phyloP scores from a whole-genome alignment of 2,329 filamentous ascomycete species.

The Talaromyces verruculosus region DNA sequence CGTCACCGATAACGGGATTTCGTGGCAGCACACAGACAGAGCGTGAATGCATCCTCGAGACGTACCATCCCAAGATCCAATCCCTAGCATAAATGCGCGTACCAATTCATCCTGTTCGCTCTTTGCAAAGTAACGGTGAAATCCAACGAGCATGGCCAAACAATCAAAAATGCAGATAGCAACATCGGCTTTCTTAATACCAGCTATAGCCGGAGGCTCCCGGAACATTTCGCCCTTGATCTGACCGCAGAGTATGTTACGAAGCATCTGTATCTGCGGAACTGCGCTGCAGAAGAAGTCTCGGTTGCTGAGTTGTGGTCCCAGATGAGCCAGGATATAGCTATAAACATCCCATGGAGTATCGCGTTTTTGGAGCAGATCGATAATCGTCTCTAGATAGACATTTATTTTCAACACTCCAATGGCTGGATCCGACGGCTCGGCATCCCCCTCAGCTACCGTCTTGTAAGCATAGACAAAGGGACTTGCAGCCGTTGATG shows the following conservation, averaged over 20 bases:
- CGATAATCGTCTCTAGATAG: slow-evolving; percentile 76
- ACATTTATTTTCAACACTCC: slow-evolving; percentile 57
- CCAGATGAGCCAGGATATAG: slow-evolving; percentile 81
- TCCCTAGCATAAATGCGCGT: slow-evolving; percentile 79
- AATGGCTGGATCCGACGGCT: slow-evolving; percentile 35
- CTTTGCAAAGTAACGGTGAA: slow-evolving; percentile 80
- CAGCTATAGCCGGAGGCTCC: slow-evolving; percentile 76
- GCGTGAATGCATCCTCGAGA: slow-evolving; percentile 94
- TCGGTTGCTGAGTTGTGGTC: slow-evolving; percentile 86
- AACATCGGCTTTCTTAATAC: slow-evolving; percentile 82
- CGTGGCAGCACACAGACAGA: slow-evolving; percentile 90
- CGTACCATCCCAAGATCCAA: slow-evolving; percentile 79
- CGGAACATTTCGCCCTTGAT: slow-evolving; percentile 74
- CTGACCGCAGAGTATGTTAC: slow-evolving; percentile 77
- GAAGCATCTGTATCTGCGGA: slow-evolving; percentile 71
- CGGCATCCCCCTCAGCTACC: slow-evolving; percentile 26
- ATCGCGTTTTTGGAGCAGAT: slow-evolving; percentile 66
- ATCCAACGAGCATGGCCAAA: slow-evolving; percentile 84
- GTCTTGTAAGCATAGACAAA: slow-evolving; percentile 51
- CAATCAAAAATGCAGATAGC: slow-evolving; percentile 85
- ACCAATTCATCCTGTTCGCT: slow-evolving; percentile 88
- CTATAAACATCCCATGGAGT: slow-evolving; percentile 91
- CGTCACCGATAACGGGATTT: slow-evolving; percentile 82
- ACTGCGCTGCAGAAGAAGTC: slow-evolving; percentile 75
- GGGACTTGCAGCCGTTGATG: slow-evolving; percentile 50